Evolutionary conservation across 2,329 filamentous ascomycete species (phyloP).

Genomic region (Dendrostoma leiphaemia): DNA sequence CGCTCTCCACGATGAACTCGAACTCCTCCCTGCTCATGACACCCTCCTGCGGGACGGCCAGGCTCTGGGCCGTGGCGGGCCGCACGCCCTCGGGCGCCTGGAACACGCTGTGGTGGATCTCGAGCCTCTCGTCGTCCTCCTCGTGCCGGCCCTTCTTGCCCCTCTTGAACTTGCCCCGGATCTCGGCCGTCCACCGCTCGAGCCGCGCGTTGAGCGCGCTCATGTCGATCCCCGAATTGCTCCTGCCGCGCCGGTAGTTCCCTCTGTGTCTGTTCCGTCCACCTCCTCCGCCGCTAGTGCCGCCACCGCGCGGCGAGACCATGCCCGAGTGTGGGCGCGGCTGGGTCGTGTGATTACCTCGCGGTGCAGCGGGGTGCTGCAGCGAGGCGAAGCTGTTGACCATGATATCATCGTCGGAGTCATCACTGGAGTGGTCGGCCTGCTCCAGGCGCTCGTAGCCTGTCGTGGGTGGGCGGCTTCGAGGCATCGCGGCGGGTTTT

Average conservation of each 20-base stretch:
- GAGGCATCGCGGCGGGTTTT: slow-evolving; percentile 53
- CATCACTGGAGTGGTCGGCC: slow-evolving; percentile 72
- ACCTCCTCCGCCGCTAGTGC: slow-evolving; percentile 30
- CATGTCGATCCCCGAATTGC: slow-evolving; percentile 90
- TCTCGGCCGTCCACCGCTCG: slow-evolving; percentile 97
- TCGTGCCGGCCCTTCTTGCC: slow-evolving; percentile 59
- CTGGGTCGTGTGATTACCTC: slow-evolving; percentile 63
- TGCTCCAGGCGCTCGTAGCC: slow-evolving; percentile 84
- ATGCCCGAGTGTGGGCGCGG: slow-evolving; percentile 60
- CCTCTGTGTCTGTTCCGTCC: too few relatives aligned
- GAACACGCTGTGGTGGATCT: slow-evolving; percentile 98
- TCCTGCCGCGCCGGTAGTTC: slow-evolving; percentile 49
- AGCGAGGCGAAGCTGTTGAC: slow-evolving; percentile 54
- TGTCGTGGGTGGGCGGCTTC: slow-evolving; percentile 68
- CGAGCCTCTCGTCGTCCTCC: slow-evolving; percentile 74
- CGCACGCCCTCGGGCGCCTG: slow-evolving; percentile 85
- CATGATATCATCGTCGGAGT: slow-evolving; percentile 65
- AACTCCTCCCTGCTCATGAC: slow-evolving; percentile 79
- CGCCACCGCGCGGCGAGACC: slow-evolving; percentile 49
- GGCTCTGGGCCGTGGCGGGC: slow-evolving; percentile 71
- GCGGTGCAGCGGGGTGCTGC: slow-evolving; percentile 56
- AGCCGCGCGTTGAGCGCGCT: slow-evolving; percentile 96
- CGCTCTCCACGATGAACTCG: slow-evolving; percentile 84
- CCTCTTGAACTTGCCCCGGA: slow-evolving; percentile 93
- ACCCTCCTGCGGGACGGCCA: slow-evolving; percentile 63